Evolutionary conservation across 1,284 basidiomycete species (phyloP), one percentile per base, ranked within the genome.

Genomic region (Cryptococcus sp.): DNA sequence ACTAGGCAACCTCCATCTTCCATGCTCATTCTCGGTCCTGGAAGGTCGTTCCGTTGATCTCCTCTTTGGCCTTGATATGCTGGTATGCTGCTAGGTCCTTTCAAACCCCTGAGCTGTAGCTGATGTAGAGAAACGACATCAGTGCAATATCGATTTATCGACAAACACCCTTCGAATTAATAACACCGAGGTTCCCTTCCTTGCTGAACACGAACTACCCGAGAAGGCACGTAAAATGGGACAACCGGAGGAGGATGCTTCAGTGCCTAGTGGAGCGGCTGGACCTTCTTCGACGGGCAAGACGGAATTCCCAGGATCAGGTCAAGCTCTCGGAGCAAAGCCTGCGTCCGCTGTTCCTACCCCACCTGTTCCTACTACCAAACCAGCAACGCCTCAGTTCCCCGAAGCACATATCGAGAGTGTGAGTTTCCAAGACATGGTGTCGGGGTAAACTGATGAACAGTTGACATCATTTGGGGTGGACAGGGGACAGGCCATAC

Each of bases 1-100:
- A 72, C 76, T 98, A 25, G 84, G 85, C 7, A 84, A 86, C 66
- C 77, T 98, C 25, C 81, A 83, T 76, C 80, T 98, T 10, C 86
- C 92, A 0, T 97, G 94, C 69, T 85, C 91, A 0, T 92, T 98
- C 72, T 94, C 91, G 1, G 86, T 98, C 59, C 88, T 98, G 82
- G 94, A 98, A 81, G 92, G 92, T 22, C 83, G 85, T 31, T 85
- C 87, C 50, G 91, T 98, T 39, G 94, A 98, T 64, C 83, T 98
- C 19, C 79, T 98, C 2, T 88, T 98, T 49, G 96, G 94, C 4
- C 80, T 98, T 18, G 94, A 98, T 78, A 98, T 98, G 96, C 83
- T 98, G 50, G 66, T 66, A 43, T 56, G 63, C 53, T 24, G 5
- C n/a, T n/a, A n/a, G n/a, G n/a, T n/a, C n/a, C n/a, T n/a, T n/a